Evolutionary conservation across 148 eudicot genomes (phyloP).

Genomic region (Agrostemma githago): DNA sequence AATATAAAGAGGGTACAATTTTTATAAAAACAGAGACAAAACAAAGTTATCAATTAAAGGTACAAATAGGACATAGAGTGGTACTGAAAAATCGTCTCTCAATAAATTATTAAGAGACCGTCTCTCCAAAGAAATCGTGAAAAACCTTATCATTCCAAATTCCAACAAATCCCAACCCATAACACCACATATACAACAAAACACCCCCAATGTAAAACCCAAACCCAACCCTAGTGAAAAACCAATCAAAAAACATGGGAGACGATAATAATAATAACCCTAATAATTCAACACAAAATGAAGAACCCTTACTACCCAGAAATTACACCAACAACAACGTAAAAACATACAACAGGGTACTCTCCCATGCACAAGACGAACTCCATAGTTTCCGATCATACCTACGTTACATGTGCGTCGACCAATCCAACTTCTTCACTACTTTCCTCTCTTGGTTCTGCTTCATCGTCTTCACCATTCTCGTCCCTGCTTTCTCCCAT

Average conservation of each 20-base stretch:
- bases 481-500: slow-evolving; percentile 62
- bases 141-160: too few relatives aligned
- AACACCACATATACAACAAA: too few relatives aligned
- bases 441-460: slow-evolving; percentile 53
- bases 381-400: slow-evolving; percentile 54
- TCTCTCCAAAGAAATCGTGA: too few relatives aligned
- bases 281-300: not conserved
- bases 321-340: not conserved
- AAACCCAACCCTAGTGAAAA: not conserved
- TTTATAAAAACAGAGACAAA: too few relatives aligned
- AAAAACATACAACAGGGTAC: slow-evolving; percentile 27
- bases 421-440: slow-evolving; percentile 46
- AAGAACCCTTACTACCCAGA: not conserved
- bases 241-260: slow-evolving; percentile 8
- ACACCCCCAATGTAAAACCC: not conserved
- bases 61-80: too few relatives aligned
- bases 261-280: not conserved
- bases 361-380: slow-evolving; percentile 66
- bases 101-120: too few relatives aligned
- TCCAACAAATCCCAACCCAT: too few relatives aligned
- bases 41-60: too few relatives aligned
- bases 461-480: slow-evolving; percentile 43
- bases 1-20: too few relatives aligned
- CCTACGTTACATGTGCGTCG: slow-evolving; percentile 77
- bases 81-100: too few relatives aligned